These are phyloP conservation scores for Pseudofabraea citricarpa DNA, from an alignment of 2,329 filamentous ascomycete species.

Conservation along the genomic window DNA sequence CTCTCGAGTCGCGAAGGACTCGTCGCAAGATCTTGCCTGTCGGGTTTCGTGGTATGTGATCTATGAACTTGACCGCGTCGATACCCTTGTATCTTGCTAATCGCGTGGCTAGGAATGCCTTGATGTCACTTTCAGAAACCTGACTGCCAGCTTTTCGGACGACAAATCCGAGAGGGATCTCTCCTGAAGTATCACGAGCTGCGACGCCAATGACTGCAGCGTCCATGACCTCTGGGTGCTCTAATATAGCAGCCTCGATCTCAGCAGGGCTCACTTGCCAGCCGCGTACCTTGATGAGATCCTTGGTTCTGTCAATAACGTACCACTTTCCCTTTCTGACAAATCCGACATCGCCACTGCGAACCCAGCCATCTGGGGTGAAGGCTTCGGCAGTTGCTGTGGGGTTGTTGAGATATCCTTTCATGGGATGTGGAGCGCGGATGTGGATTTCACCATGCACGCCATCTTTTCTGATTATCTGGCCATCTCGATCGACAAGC, in stretches of 20 bases:
- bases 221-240: slow-evolving; percentile 37
- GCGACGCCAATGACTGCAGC: slow-evolving; percentile 40
- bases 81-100: slow-evolving; percentile 43
- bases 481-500: slow-evolving; percentile 6
- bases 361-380: slow-evolving; percentile 29
- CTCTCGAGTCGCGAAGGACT: slow-evolving; percentile 12
- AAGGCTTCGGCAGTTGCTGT: slow-evolving; percentile 25
- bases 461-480: slow-evolving; percentile 14
- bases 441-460: slow-evolving; percentile 16
- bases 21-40: slow-evolving; percentile 42
- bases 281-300: slow-evolving; percentile 42
- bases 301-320: slow-evolving; percentile 37
- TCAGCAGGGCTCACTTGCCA: slow-evolving; percentile 45
- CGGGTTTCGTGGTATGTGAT: slow-evolving; percentile 41
- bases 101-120: slow-evolving; percentile 32
- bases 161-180: slow-evolving; percentile 41
- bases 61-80: slow-evolving; percentile 41
- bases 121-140: slow-evolving; percentile 33
- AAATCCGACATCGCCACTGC: slow-evolving; percentile 39
- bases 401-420: slow-evolving; percentile 31
- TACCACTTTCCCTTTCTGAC: slow-evolving; percentile 26
- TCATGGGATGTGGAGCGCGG: slow-evolving; percentile 26
- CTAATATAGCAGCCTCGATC: slow-evolving; percentile 38
- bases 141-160: slow-evolving; percentile 27
- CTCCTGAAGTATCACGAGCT: slow-evolving; percentile 27